phyloP scores from a whole-genome alignment of 1,139 yeast genomes.

The Pichia sp. region DNA sequence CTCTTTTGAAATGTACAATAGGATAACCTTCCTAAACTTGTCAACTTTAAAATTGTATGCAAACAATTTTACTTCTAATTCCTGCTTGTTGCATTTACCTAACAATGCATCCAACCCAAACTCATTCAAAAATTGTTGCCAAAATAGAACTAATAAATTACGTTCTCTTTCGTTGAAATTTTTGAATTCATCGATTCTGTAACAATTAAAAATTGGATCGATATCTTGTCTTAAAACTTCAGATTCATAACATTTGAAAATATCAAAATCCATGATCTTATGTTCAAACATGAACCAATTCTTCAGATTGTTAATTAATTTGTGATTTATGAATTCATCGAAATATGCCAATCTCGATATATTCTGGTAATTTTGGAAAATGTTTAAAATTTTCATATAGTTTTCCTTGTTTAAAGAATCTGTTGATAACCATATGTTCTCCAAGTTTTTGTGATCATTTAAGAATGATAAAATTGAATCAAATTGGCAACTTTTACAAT shows the following conservation, averaged over 20 bases:
- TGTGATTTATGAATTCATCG: conserved; percentile 25
- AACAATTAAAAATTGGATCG: conserved; percentile 19
- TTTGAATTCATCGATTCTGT: conserved; percentile 20
- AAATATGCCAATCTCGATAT: conserved; percentile 20
- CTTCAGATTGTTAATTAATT: conserved; percentile 22
- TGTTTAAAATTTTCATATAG: conserved; percentile 9
- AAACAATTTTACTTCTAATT: conserved; percentile 22
- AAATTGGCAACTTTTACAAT: conserved; percentile 28
- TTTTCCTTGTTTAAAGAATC: conserved; percentile 21
- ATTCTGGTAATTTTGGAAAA: conserved; percentile 7
- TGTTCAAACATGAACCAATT: conserved; percentile 27
- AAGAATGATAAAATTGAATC: conserved; percentile 20
- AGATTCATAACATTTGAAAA: conserved; percentile 20
- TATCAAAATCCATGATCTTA: conserved; percentile 22
- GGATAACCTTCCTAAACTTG: conserved; percentile 18
- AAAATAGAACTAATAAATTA: conserved; percentile 23
- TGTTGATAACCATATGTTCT: conserved; percentile 18
- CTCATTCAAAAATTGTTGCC: conserved; percentile 21
- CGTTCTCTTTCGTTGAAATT: conserved; percentile 20
- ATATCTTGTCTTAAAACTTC: conserved; percentile 23
- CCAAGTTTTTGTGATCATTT: conserved; percentile 6
- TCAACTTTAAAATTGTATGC: conserved; percentile 27
- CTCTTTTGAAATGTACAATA: conserved; percentile 22
- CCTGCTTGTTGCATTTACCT: not conserved
- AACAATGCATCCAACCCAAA: conserved; percentile 17